phyloP scores from a whole-genome alignment of 176 grass and related monocot genomes.

The Oryza brachyantha region DNA sequence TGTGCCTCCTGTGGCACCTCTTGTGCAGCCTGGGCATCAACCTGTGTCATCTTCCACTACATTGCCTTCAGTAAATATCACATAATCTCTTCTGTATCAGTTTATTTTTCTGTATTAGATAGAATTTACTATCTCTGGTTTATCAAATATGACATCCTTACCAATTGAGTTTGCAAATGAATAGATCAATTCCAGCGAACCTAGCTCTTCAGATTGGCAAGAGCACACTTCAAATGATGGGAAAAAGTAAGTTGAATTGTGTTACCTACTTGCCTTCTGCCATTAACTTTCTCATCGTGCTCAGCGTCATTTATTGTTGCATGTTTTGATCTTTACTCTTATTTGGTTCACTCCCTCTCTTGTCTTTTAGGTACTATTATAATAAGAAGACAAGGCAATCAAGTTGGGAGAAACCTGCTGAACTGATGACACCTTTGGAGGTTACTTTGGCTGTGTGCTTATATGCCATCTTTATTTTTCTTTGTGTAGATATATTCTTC shows the following conservation, averaged over 20 bases:
- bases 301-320: neutral
- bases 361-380: slow-evolving; percentile 74
- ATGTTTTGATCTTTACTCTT: slow-evolving; percentile 12
- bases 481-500: neutral
- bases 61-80: slow-evolving; percentile 39
- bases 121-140: neutral
- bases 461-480: slow-evolving; percentile 15
- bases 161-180: slow-evolving; percentile 53
- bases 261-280: slow-evolving; percentile 1
- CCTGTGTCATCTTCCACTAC: slow-evolving; percentile 28
- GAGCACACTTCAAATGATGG: slow-evolving; percentile 81
- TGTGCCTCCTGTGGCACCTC: slow-evolving; percentile 39
- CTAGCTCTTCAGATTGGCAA: slow-evolving; percentile 79
- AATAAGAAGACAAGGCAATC: slow-evolving; percentile 98
- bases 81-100: neutral
- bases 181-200: slow-evolving; percentile 53
- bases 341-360: slow-evolving; percentile 2
- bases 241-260: slow-evolving; percentile 62
- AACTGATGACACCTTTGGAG: slow-evolving; percentile 84
- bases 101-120: neutral
- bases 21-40: slow-evolving; percentile 55
- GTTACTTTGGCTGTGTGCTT: slow-evolving; percentile 47
- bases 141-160: slow-evolving; percentile 29
- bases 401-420: slow-evolving; percentile 84
- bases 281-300: slow-evolving; percentile 20